These are phyloP conservation scores for Amaranthus cruentus DNA, from an alignment of 148 eudicot genomes.

Conservation along the genomic window DNA sequence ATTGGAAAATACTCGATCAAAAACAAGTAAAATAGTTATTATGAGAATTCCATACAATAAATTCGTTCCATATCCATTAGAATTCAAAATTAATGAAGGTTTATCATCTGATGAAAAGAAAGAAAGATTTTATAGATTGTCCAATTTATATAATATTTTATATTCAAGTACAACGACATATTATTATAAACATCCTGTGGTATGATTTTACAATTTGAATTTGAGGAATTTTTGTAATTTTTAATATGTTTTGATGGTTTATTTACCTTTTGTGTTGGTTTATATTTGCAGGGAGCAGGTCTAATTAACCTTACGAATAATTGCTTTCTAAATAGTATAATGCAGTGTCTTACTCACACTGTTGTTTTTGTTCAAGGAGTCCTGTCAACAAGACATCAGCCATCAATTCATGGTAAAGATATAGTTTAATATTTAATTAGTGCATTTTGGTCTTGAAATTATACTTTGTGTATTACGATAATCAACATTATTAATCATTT, in stretches of 20 bases:
- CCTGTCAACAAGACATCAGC: slow-evolving; percentile 30
- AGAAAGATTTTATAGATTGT: too few relatives aligned
- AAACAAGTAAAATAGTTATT: too few relatives aligned
- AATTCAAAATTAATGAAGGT: too few relatives aligned
- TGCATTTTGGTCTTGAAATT: too few relatives aligned
- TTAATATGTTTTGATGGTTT: not conserved
- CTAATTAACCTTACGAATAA: slow-evolving; percentile 62
- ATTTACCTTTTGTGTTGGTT: not conserved
- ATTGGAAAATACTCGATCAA: too few relatives aligned
- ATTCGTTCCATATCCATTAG: too few relatives aligned
- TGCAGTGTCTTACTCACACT: slow-evolving; percentile 82
- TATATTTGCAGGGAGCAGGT: slow-evolving; percentile 54
- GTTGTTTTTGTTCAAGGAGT: slow-evolving; percentile 70
- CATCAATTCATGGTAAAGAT: slow-evolving; percentile 46
- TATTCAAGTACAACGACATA: too few relatives aligned
- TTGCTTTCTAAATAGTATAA: slow-evolving; percentile 60
- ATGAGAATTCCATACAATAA: too few relatives aligned
- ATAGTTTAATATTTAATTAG: not conserved
- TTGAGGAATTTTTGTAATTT: not conserved
- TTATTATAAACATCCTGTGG: slow-evolving; percentile 29
- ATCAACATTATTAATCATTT: too few relatives aligned
- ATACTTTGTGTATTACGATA: too few relatives aligned
- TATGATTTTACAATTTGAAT: slow-evolving; percentile 16
- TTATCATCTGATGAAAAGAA: too few relatives aligned
- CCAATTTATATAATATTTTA: too few relatives aligned